These are phyloP conservation scores for Monotropa hypopitys DNA, from an alignment of 179 eudicot species.

Conservation along the genomic window DNA sequence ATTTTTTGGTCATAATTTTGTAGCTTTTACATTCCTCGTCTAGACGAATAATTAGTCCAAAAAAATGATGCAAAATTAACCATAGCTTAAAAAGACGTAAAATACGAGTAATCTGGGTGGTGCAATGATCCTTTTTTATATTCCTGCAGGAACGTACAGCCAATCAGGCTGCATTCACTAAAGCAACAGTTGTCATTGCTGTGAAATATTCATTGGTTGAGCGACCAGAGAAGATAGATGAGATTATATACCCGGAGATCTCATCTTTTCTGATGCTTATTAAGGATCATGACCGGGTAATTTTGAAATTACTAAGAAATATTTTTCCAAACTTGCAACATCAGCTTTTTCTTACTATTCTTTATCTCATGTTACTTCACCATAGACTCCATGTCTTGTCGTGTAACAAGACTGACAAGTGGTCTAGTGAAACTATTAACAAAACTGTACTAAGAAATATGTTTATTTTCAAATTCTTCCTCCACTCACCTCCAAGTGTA, in stretches of 20 bases:
- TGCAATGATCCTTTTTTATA: not conserved
- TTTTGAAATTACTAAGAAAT: not conserved
- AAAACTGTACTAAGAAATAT: not conserved
- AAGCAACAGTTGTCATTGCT: conserved; percentile 89
- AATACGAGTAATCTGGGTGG: too few relatives aligned
- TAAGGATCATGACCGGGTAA: conserved; percentile 82
- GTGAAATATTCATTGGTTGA: conserved; percentile 90
- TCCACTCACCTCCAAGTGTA: not conserved
- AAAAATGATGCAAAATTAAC: too few relatives aligned
- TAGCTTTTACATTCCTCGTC: too few relatives aligned
- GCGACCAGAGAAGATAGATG: conserved; percentile 86
- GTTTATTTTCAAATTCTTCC: not conserved
- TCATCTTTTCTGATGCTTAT: conserved; percentile 91
- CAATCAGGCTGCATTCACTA: conserved; percentile 71
- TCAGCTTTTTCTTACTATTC: not conserved
- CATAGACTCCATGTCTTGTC: not conserved
- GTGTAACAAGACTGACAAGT: not conserved
- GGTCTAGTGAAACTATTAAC: not conserved
- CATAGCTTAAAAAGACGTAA: too few relatives aligned
- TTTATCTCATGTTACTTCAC: not conserved
- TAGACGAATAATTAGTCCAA: too few relatives aligned
- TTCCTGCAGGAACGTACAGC: conserved; percentile 55
- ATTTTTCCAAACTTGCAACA: not conserved
- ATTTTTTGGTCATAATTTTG: too few relatives aligned
- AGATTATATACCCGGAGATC: conserved; percentile 70